Evolutionary conservation across 192 early-diverging fungal genomes (phyloP).

Genomic region (Backusella macrospora): DNA sequence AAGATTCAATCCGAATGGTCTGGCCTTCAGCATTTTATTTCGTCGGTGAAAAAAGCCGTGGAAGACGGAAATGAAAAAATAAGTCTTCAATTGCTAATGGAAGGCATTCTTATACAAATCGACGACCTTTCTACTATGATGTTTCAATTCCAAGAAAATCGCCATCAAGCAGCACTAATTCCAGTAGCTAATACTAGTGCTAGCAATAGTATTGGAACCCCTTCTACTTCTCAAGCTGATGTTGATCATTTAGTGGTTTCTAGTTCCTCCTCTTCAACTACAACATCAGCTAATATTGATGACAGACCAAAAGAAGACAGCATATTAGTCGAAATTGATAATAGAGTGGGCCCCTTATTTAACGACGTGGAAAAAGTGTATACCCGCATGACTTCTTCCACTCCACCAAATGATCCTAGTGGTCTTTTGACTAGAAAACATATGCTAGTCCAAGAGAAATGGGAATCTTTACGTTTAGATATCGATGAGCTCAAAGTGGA

Average conservation of each 20-base stretch:
- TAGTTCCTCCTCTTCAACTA: background rate
- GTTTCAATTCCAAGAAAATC: constrained; percentile 49
- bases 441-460: constrained; percentile 44
- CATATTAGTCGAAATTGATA: constrained; percentile 50
- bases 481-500: constrained; percentile 60
- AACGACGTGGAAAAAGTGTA: constrained; percentile 49
- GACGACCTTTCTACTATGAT: constrained; percentile 46
- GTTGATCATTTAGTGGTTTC: constrained; percentile 2
- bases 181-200: background rate
- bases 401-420: constrained; percentile 36
- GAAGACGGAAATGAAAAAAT: constrained; percentile 43
- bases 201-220: background rate
- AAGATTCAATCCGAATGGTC: constrained; percentile 59
- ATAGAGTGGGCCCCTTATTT: constrained; percentile 53
- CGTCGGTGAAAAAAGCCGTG: constrained; percentile 53
- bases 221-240: background rate
- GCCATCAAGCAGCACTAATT: constrained; percentile 24
- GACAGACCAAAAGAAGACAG: constrained; percentile 33
- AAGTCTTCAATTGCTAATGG: constrained; percentile 39
- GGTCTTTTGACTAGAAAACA: constrained; percentile 38
- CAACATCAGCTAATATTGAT: background rate
- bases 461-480: constrained; percentile 55
- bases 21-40: constrained; percentile 55
- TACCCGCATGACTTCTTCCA: constrained; percentile 34
- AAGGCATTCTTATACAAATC: constrained; percentile 45